Evolutionary conservation across 768 basidiomycete species (phyloP).

Genomic region (Mycena amicta): DNA sequence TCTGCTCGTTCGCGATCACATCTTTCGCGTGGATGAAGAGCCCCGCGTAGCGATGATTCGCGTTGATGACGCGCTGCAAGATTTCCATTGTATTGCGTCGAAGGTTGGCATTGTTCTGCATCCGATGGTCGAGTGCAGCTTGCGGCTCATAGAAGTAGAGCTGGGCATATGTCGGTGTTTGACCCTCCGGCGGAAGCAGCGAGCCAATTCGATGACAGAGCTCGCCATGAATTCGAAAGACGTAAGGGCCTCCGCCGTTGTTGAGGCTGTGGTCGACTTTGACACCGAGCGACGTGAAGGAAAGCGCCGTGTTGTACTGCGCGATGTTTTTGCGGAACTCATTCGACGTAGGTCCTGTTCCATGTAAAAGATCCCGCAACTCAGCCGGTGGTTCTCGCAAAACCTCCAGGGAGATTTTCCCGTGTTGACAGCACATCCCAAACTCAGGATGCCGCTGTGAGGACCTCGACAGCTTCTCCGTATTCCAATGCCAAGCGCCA

Average conservation of each 20-base stretch:
- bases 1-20: too few relatives aligned
- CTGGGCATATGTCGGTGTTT: slow-evolving; percentile 37
- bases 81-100: too few relatives aligned
- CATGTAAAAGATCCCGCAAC: slow-evolving; percentile 8
- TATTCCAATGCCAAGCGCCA: slow-evolving; percentile 22
- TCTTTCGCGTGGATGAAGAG: too few relatives aligned
- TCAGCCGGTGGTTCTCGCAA: slow-evolving; percentile 16
- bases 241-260: slow-evolving; percentile 29
- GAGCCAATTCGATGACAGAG: slow-evolving; percentile 37
- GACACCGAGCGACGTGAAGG: slow-evolving; percentile 37
- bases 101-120: too few relatives aligned
- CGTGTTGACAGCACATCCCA: slow-evolving; percentile 32
- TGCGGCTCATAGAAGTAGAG: slow-evolving; percentile 41
- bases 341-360: slow-evolving; percentile 11
- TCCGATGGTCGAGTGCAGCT: too few relatives aligned
- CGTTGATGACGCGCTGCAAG: too few relatives aligned
- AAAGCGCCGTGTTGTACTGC: slow-evolving; percentile 39
- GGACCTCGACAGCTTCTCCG: slow-evolving; percentile 12
- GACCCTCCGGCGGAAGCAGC: slow-evolving; percentile 27
- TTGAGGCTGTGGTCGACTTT: slow-evolving; percentile 26
- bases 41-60: too few relatives aligned
- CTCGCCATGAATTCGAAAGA: slow-evolving; percentile 32
- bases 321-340: slow-evolving; percentile 33
- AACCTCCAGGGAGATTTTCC: slow-evolving; percentile 23
- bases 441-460: slow-evolving; percentile 14